phyloP scores from a whole-genome alignment of 2,329 filamentous ascomycete genomes.

The Graphiopsis chlorocephala region DNA sequence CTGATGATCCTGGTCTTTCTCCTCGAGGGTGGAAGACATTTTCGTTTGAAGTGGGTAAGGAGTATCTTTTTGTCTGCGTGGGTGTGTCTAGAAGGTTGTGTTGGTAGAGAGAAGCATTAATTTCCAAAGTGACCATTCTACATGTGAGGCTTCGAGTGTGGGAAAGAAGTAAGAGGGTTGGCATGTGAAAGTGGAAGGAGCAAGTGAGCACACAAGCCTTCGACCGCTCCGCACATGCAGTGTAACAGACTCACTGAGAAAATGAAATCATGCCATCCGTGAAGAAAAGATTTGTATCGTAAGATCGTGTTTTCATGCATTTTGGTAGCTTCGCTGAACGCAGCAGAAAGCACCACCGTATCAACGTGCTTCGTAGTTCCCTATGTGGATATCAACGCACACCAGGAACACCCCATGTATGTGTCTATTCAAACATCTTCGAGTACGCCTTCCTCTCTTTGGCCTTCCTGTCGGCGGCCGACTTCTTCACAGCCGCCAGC shows the following conservation, averaged over 20 bases:
- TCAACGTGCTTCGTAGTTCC: not conserved
- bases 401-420: not conserved
- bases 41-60: not conserved
- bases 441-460: conserved; percentile 92
- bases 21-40: not conserved
- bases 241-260: not conserved
- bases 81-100: not conserved
- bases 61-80: not conserved
- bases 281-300: not conserved
- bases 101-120: not conserved
- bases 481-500: conserved; percentile 74
- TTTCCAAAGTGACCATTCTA: not conserved
- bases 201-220: not conserved
- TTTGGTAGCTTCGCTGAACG: conserved; percentile 6
- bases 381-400: not conserved
- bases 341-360: conserved; percentile 1
- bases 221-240: not conserved
- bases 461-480: conserved; percentile 66
- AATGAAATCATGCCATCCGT: not conserved
- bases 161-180: not conserved
- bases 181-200: not conserved
- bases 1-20: not conserved
- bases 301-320: conserved; percentile 2
- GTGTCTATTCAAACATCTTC: conserved; percentile 71
- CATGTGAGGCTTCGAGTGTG: not conserved